Evolutionary conservation across 2,329 filamentous ascomycete genomes (phyloP), one percentile per base, ranked within the genome.

Genomic region (Ascochyta pisi): DNA sequence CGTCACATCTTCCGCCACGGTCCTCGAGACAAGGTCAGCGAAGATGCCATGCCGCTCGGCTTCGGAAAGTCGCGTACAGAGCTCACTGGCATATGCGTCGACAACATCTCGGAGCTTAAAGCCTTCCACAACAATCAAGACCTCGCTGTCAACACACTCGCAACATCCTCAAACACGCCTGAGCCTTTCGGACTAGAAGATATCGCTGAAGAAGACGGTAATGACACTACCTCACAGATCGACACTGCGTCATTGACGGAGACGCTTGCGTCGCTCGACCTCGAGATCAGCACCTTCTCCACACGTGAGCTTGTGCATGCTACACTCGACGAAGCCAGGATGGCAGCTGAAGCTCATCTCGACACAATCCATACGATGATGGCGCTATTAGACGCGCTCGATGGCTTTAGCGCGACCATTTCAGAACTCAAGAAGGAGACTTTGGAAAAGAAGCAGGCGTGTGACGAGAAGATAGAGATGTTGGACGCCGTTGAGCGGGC

Each of bases 1-100:
- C 63, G 58, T 22, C 58, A 62, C 37, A 53, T 65, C 26, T 66
- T 67, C 40, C 62, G 58, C 23, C 52, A 62, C 16, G 43, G 50
- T 8, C 12, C 50, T 5, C 40, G 59, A 15, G 16, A 26, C 2
- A 58, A 23, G n/a, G 27, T 35, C 7, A 29, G 23, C 26, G 40
- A 27, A 13, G 46, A 26, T 37, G 24, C 19, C 8, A 8, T 38
- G 38, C 51, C 33, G 29, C 31, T 41, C 37, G 27, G 10, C 10
- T 27, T 33, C 7, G 41, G n/a, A 24, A 24, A 33, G 16, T 29
- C 26, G 1, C n/a, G 31, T 16, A 12, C 29, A 8, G 26, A 24
- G 31, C 6, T 23, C 4, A n/a, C n/a, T n/a, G n/a, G 15, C 12
- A 13, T 24, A 3, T 10, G 22, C 26, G 37, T 24, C 3, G 8